Conservation (phyloP, 768 basidiomycete genomes). For the Cyclocybe aegerita region DNA sequence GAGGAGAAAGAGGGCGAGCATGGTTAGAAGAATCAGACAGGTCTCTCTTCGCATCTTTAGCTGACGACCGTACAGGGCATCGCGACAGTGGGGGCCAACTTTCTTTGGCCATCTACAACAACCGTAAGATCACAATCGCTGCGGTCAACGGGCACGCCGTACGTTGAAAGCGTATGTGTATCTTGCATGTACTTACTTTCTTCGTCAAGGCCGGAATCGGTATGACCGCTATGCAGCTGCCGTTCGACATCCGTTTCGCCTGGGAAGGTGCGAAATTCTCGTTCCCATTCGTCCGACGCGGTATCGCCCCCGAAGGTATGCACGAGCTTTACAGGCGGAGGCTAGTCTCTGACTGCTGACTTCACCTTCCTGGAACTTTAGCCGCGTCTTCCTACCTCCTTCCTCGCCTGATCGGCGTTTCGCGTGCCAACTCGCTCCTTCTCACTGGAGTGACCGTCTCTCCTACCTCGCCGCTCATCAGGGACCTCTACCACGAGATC, state of each 20-base stretch:
- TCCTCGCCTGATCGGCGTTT: conserved; percentile 51
- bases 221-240: conserved; percentile 47
- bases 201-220: conserved; percentile 45
- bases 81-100: conserved; percentile 49
- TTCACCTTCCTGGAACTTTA: background rate
- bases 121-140: conserved; percentile 56
- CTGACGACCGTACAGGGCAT: conserved; percentile 28
- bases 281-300: conserved; percentile 50
- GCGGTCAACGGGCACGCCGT: conserved; percentile 55
- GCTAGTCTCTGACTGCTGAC: no score
- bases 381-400: conserved; percentile 42
- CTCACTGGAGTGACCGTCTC: conserved; percentile 44
- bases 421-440: conserved; percentile 50
- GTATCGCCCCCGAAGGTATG: conserved; percentile 33
- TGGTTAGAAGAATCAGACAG: conserved; percentile 26
- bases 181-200: background rate
- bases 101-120: conserved; percentile 46
- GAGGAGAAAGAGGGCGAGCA: conserved; percentile 47
- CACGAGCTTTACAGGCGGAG: background rate
- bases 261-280: conserved; percentile 49
- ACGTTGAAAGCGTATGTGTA: conserved; percentile 3
- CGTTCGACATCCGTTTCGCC: conserved; percentile 51
- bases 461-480: conserved; percentile 43
- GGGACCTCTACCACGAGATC: conserved; percentile 45
- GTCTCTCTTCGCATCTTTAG: background rate